These are phyloP conservation scores for Coniophora puteana DNA, from an alignment of 1,284 basidiomycete genomes.

Conservation along the genomic window DNA sequence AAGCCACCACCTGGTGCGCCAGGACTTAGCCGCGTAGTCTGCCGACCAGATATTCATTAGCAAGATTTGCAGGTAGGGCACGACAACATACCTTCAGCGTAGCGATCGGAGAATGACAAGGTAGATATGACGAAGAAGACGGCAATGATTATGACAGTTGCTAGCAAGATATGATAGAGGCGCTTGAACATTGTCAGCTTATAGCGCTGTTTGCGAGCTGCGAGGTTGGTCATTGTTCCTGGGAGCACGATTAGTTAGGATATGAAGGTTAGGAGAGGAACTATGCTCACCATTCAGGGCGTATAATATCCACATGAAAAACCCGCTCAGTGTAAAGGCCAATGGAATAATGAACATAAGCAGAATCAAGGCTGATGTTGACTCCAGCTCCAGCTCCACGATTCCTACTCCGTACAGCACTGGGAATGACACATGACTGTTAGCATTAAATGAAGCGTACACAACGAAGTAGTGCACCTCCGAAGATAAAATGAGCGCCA, in stretches of 20 bases:
- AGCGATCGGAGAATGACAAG: conserved; percentile 85
- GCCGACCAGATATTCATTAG: conserved; percentile 3
- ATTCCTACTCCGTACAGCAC: conserved; percentile 91
- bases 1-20: conserved; percentile 93
- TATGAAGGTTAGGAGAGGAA: neutral
- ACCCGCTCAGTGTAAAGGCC: conserved; percentile 89
- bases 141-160: conserved; percentile 79
- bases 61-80: conserved; percentile 1
- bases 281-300: conserved; percentile 66
- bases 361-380: conserved; percentile 75
- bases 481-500: conserved; percentile 88
- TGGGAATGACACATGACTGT: conserved; percentile 33
- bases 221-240: conserved; percentile 86
- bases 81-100: conserved; percentile 70
- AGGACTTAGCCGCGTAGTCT: conserved; percentile 94
- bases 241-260: conserved; percentile 9
- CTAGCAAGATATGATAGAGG: conserved; percentile 85
- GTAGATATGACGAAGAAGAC: conserved; percentile 93
- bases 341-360: conserved; percentile 90
- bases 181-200: conserved; percentile 86
- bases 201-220: conserved; percentile 80
- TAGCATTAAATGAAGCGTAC: neutral
- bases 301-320: conserved; percentile 94
- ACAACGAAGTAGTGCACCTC: conserved; percentile 52
- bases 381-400: conserved; percentile 88